A percentile compares a stretch with the other conserved stretches of the same genome.
These are phyloP conservation scores for Ceratobasidium sp. DNA, from an alignment of 1,284 basidiomycete genomes.

Conservation along the genomic window DNA sequence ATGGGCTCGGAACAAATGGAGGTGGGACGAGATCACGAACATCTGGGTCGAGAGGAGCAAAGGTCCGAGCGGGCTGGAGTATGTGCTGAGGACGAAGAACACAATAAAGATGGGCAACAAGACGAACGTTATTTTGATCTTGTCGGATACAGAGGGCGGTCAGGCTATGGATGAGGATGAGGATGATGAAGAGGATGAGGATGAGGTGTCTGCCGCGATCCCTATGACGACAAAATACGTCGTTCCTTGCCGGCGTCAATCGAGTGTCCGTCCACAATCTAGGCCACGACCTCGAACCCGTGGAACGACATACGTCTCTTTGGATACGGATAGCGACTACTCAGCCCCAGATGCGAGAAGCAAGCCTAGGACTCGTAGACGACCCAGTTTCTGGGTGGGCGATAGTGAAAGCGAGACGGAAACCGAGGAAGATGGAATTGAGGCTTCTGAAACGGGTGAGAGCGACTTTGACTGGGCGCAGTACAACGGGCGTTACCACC, in stretches of 20 bases:
- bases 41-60: conserved; percentile 36
- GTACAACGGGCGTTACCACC: conserved; percentile 39
- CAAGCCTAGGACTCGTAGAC: neutral
- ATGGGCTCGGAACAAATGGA: conserved; percentile 29
- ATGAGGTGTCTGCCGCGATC: conserved; percentile 32
- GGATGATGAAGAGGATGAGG: neutral
- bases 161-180: neutral
- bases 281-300: neutral
- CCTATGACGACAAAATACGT: conserved; percentile 8
- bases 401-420: neutral
- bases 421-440: neutral
- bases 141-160: conserved; percentile 40
- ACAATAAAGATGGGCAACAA: conserved; percentile 14
- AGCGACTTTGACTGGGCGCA: conserved; percentile 44
- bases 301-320: neutral
- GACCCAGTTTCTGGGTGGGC: conserved; percentile 10
- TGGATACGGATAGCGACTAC: neutral
- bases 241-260: neutral
- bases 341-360: neutral
- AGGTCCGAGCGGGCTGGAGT: neutral
- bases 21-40: conserved; percentile 44
- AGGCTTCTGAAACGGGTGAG: conserved; percentile 17
- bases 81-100: neutral
- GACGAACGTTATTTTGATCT: conserved; percentile 14
- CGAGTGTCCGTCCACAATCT: neutral